Evolutionary conservation across 1,139 yeast genomes (phyloP), one percentile per base, ranked within the genome.

Genomic region (Saccharomyces hybrid): DNA sequence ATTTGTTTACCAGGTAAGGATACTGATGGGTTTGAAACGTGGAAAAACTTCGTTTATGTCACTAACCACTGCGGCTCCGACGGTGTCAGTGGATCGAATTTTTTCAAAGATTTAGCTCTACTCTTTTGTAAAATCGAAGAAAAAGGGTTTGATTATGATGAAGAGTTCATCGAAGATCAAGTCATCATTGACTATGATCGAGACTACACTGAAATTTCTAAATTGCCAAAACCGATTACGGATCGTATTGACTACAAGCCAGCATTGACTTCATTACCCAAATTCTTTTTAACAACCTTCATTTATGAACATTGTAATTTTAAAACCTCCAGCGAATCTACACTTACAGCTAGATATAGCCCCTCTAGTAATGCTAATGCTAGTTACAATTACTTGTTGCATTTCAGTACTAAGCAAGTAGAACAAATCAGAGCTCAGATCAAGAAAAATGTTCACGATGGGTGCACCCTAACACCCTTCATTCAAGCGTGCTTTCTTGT

Each of bases 61-160:
- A 60, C 65, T 42, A 64, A 65, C 47, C 69, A 65, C 54, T 57
- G 61, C 48, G 55, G 58, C 42, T 57, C 63, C 7, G 69, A 65
- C 52, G 69, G 63, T 5, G 55, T 54, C 23, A 61, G 62, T 26
- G 60, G 61, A 48, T 52, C 60, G 7, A 63, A 64, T 53, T 49
- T 65, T 28, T 58, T 64, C 32, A 56, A 60, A 47, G 68, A 63
- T 49, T 49, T 65, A 16, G 51, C 54, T 5, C 47, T 46, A 2
- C 50, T 48, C 3, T 28, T 64, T 14, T 53, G 56, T 32, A 14
- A 46, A 5, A n/a, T 13, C 13, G 49, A 52, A 7, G 14, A 28
- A n/a, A 25, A 14, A 4, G 9, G 47, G 13, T 50, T 47, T 27
- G 51, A 44, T 16, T 27, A 25, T 3, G 42, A 47, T 5, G 51